Evolutionary conservation across 108 stramenopile genomes (phyloP).

Genomic region (Nitzschia sp.): DNA sequence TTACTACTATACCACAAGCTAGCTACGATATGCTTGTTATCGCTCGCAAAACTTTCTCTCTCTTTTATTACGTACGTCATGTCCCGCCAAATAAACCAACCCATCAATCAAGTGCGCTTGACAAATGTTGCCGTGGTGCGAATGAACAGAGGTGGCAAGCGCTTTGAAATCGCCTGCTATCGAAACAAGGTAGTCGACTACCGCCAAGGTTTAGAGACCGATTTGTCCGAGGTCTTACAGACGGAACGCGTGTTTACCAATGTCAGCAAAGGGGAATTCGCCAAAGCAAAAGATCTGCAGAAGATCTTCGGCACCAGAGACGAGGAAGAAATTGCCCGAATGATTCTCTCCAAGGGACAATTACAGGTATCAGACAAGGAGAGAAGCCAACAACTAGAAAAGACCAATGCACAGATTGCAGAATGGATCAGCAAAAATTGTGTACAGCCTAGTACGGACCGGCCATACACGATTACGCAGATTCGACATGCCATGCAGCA

Average conservation of each 20-base stretch:
- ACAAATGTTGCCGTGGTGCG: slow-evolving; percentile 98
- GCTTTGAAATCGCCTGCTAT: slow-evolving; percentile 99
- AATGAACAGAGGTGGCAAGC: slow-evolving; percentile 81
- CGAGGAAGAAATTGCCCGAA: slow-evolving; percentile 73
- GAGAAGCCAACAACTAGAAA: slow-evolving; percentile 74
- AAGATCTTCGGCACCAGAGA: slow-evolving; percentile 88
- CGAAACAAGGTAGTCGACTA: slow-evolving; percentile 97
- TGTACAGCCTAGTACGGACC: slow-evolving; percentile 81
- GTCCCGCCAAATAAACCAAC: slow-evolving; percentile 68
- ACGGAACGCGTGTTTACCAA: slow-evolving; percentile 95
- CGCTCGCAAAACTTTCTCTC: background rate
- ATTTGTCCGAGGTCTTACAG: slow-evolving; percentile 97
- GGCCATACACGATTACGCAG: slow-evolving; percentile 91
- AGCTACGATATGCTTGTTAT: background rate
- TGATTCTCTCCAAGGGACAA: slow-evolving; percentile 86
- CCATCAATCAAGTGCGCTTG: slow-evolving; percentile 94
- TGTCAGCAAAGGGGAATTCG: slow-evolving; percentile 94
- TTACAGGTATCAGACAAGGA: slow-evolving; percentile 95
- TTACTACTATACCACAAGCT: background rate
- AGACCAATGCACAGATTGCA: slow-evolving; percentile 84
- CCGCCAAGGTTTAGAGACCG: slow-evolving; percentile 95
- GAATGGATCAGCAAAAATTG: slow-evolving; percentile 93
- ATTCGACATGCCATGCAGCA: slow-evolving; percentile 81
- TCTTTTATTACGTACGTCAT: background rate
- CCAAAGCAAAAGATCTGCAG: slow-evolving; percentile 80